Percentiles rank a stretch among this genome's conserved stretches.
These are phyloP conservation scores for Kodamaea kaohsiungensis DNA, from an alignment of 805 yeast species.

Conservation along the genomic window DNA sequence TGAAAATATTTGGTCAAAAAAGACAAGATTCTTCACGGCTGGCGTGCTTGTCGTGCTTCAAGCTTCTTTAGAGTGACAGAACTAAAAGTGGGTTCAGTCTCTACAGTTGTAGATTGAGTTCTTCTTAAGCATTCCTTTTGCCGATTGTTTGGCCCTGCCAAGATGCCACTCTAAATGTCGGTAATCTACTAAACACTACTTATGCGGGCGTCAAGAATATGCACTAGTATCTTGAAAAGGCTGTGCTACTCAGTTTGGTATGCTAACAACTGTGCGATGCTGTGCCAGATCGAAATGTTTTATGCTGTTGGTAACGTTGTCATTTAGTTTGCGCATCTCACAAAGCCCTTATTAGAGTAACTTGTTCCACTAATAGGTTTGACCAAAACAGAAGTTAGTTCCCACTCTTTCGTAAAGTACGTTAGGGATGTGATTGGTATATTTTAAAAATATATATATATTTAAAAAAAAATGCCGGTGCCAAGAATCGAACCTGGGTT, in stretches of 20 bases:
- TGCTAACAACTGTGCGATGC: background rate
- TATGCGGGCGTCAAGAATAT: background rate
- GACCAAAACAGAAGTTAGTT: background rate
- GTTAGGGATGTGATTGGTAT: too few species aligned
- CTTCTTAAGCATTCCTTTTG: background rate
- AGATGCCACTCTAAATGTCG: background rate
- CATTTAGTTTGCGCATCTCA: background rate
- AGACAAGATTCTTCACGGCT: background rate
- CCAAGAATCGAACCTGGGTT: conserved; percentile 22
- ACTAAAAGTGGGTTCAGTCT: background rate
- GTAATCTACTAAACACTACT: background rate
- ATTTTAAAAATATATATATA: too few species aligned
- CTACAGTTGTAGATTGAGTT: background rate
- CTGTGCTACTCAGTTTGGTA: background rate
- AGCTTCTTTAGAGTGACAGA: background rate
- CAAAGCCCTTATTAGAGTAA: background rate
- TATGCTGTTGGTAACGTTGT: background rate
- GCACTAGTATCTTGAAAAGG: background rate
- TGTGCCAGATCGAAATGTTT: background rate
- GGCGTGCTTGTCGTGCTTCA: background rate
- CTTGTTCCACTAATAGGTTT: background rate
- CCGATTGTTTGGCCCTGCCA: background rate
- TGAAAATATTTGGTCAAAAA: background rate
- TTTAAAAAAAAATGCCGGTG: conserved; percentile 19
- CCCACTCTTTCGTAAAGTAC: background rate